Evolutionary conservation across 495 filamentous ascomycete genomes (phyloP), one percentile per base, ranked within the genome.

Genomic region (Aspergillus wentii): DNA sequence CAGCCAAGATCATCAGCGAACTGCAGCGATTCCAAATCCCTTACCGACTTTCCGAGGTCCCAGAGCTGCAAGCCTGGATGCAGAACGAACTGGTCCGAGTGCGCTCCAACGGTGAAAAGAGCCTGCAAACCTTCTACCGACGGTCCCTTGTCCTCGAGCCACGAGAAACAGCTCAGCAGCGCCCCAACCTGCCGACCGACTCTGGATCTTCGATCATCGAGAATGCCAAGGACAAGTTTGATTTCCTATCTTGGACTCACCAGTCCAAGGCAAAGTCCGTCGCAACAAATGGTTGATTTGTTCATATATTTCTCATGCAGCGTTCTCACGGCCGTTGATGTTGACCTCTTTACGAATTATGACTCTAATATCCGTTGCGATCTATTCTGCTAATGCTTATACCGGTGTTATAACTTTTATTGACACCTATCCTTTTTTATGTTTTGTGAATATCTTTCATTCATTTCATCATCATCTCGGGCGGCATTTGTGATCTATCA

Each of bases 11-110:
- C 56, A 94, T 99, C 54, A 87, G 88, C 40, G 90, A 97, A 48
- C 75, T 97, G 8, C 92, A 97, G 59, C 81, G 92, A 17, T 99
- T 99, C 74, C 94, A 99, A 56, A 86, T 95, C 31, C 92, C 94
- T 1, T 95, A 99, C 52, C 80, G 83, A 13, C 74, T 99, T 11
- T 71, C 75, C 3, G 86, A 94, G 50, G 68, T 97, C 10, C 78
- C 87, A 1, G 94, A 97, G 48, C 72, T 99, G 51, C 91, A 97
- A 60, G 82, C 90, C 27, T 97, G 90, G 92, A 82, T 99, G 59
- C 78, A 91, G 47, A 73, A 78, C 10, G 83, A 97, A 60, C 76
- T 97, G 45, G 70, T 84, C 3, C 80, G 86, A 13, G 86, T 95
- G 14, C 84, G 86, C 6, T 81, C 82, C 17, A 79, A 76, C 20